Evolutionary conservation across 2,329 filamentous ascomycete genomes (phyloP).

Genomic region (Ophiostoma perfectum): DNA sequence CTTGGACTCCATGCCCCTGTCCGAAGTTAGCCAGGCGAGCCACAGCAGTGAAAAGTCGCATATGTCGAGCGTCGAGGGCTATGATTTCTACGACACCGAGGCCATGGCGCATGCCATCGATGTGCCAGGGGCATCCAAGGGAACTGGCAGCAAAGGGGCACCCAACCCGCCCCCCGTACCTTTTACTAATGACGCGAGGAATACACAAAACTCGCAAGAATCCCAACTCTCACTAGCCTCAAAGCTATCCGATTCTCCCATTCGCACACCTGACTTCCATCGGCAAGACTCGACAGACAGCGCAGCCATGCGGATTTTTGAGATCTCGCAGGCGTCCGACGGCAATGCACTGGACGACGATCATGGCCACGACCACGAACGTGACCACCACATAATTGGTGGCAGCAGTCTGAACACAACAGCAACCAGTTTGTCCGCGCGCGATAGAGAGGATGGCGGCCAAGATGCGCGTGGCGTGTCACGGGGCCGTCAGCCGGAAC

Average conservation of each 20-base stretch:
- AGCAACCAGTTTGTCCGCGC: background rate
- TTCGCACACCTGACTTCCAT: slow-evolving; percentile 26
- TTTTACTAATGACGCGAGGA: background rate
- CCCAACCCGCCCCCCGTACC: background rate
- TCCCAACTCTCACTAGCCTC: background rate
- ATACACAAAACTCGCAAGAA: background rate
- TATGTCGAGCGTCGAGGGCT: slow-evolving; percentile 51
- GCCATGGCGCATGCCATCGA: slow-evolving; percentile 48
- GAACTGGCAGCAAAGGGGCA: background rate
- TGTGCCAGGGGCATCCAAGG: slow-evolving; percentile 37
- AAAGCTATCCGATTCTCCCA: slow-evolving; percentile 6
- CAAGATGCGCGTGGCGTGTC: background rate
- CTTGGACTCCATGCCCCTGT: slow-evolving; percentile 48
- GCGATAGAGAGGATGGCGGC: background rate
- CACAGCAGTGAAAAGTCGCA: slow-evolving; percentile 46
- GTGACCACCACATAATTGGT: background rate
- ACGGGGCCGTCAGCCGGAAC: background rate
- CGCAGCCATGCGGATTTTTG: slow-evolving; percentile 53
- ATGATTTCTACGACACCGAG: slow-evolving; percentile 62
- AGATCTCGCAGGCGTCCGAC: slow-evolving; percentile 47
- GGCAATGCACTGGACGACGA: background rate
- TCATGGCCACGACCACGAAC: background rate
- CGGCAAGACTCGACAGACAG: slow-evolving; percentile 56
- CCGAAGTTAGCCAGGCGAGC: slow-evolving; percentile 41
- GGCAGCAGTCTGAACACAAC: background rate